Percentiles rank a stretch among this genome's conserved stretches.
These are phyloP conservation scores for Leccinum pallidistipes DNA, from an alignment of 1,284 basidiomycete genomes.

Conservation along the genomic window DNA sequence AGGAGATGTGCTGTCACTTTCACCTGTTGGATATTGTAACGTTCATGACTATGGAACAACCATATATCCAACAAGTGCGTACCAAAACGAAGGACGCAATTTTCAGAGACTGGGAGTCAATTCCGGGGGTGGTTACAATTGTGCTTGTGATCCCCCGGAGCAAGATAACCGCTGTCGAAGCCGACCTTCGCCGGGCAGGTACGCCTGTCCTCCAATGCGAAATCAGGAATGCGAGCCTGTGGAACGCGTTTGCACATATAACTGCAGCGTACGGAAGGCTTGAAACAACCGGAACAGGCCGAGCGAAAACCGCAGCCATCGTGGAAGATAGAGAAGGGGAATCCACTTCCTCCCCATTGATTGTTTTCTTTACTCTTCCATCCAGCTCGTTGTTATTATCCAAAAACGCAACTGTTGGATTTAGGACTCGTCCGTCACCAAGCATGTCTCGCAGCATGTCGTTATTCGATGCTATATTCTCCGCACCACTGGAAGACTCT, in stretches of 20 bases:
- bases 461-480: constrained; percentile 30
- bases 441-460: neutral
- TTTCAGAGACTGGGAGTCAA: constrained; percentile 21
- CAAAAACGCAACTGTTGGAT: constrained; percentile 23
- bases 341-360: constrained; percentile 35
- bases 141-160: constrained; percentile 30
- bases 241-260: constrained; percentile 39
- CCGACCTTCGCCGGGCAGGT: constrained; percentile 21
- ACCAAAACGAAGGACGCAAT: constrained; percentile 1
- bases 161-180: constrained; percentile 19
- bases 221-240: constrained; percentile 16
- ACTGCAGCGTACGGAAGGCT: constrained; percentile 40
- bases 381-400: constrained; percentile 35
- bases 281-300: constrained; percentile 18
- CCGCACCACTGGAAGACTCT: constrained; percentile 31
- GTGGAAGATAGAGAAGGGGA: constrained; percentile 38
- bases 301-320: constrained; percentile 25
- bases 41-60: constrained; percentile 21
- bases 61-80: constrained; percentile 14
- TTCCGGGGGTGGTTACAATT: constrained; percentile 26
- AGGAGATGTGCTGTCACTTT: constrained; percentile 44
- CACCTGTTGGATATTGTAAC: constrained; percentile 33
- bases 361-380: constrained; percentile 41
- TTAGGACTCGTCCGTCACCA: constrained; percentile 34
- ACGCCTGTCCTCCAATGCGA: constrained; percentile 43